Evolutionary conservation across 208 protist genomes (phyloP).

Genomic region (Blastocrithidia nonstop): DNA sequence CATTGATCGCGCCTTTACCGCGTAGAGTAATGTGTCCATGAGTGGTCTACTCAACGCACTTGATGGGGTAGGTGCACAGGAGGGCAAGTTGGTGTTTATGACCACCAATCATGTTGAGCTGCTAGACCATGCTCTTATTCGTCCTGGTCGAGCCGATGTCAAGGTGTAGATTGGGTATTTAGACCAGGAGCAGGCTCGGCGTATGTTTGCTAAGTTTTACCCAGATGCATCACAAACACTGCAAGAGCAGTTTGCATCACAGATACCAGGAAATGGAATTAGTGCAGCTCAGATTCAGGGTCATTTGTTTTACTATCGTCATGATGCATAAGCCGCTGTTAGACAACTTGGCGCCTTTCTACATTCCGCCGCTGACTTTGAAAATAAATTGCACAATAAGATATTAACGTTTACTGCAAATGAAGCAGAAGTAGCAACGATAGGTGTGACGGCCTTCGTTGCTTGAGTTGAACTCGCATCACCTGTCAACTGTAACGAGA

Average conservation of each 20-base stretch:
- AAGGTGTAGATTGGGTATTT: conserved; percentile 78
- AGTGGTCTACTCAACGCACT: conserved; percentile 92
- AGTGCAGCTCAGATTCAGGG: conserved; percentile 88
- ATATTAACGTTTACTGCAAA: too few species aligned
- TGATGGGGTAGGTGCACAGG: conserved; percentile 90
- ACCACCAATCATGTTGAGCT: conserved; percentile 94
- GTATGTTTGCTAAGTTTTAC: conserved; percentile 86
- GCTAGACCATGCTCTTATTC: conserved; percentile 88
- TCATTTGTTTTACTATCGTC: conserved; percentile 84
- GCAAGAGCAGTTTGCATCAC: conserved; percentile 17
- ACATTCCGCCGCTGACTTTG: conserved; percentile 19
- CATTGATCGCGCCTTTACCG: conserved; percentile 88
- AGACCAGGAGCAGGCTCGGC: conserved; percentile 30
- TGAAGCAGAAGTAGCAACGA: too few species aligned
- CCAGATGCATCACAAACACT: conserved; percentile 14
- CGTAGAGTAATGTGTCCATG: conserved; percentile 85
- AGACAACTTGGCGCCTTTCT: conserved; percentile 25
- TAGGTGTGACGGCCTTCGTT: too few species aligned
- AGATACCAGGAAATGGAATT: conserved; percentile 23
- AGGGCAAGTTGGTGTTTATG: conserved; percentile 93
- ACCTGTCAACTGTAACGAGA: too few species aligned
- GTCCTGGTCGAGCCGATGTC: conserved; percentile 89
- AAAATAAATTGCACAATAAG: conserved; percentile 20
- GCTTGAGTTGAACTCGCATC: too few species aligned
- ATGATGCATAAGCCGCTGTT: conserved; percentile 42